phyloP scores from a whole-genome alignment of 306 rosid genomes.

The Abrus pulchellus region DNA sequence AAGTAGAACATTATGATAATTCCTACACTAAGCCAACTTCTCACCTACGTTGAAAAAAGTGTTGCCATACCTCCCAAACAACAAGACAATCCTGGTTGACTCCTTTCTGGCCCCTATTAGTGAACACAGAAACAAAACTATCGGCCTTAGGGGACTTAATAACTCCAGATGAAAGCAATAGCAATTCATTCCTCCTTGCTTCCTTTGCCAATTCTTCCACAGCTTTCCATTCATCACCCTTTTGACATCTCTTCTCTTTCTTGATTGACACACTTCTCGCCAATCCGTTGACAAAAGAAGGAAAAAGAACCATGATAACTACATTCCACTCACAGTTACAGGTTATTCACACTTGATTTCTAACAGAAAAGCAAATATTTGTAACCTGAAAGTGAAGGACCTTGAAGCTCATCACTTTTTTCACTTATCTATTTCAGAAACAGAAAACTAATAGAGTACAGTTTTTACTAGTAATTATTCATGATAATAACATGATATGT shows the following conservation, averaged over 20 bases:
- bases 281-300: constrained; percentile 68
- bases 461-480: constrained; percentile 29
- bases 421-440: constrained; percentile 3
- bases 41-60: not conserved
- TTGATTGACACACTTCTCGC: constrained; percentile 58
- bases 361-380: constrained; percentile 6
- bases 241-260: constrained; percentile 54
- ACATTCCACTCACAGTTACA: constrained; percentile 22
- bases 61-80: constrained; percentile 79
- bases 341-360: constrained; percentile 20
- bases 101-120: constrained; percentile 84
- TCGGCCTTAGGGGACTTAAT: constrained; percentile 63
- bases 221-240: constrained; percentile 57
- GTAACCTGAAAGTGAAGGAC: not conserved
- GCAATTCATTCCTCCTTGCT: constrained; percentile 75
- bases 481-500: not conserved
- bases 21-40: constrained; percentile 3
- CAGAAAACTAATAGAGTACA: not conserved
- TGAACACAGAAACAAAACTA: constrained; percentile 64
- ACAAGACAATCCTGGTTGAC: constrained; percentile 76
- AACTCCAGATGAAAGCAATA: constrained; percentile 69
- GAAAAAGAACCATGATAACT: constrained; percentile 71
- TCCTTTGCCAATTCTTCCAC: constrained; percentile 76
- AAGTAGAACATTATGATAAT: constrained; percentile 33
- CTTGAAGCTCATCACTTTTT: constrained; percentile 34